These are phyloP conservation scores for Micractinium conductrix DNA, from an alignment of 139 green algal genomes.

Conservation along the genomic window DNA sequence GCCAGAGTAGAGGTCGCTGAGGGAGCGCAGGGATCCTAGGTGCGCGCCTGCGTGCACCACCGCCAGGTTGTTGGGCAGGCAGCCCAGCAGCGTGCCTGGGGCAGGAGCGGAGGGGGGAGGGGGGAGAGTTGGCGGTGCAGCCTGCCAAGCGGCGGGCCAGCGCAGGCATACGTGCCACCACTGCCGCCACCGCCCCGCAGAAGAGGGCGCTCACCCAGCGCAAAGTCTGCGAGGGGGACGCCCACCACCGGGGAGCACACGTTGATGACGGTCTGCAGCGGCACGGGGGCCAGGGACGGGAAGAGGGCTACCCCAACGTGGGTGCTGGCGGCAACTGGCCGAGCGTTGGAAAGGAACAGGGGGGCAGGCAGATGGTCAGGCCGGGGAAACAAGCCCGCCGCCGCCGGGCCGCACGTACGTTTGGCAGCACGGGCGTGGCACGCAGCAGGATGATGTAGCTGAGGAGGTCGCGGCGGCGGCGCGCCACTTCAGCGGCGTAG, in stretches of 20 bases:
- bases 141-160: background rate
- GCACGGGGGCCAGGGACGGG: too few relatives aligned
- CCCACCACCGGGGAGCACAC: constrained; percentile 76
- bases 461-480: constrained; percentile 58
- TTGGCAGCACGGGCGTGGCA: constrained; percentile 79
- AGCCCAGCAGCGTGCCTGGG: constrained; percentile 72
- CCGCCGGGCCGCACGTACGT: too few relatives aligned
- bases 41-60: constrained; percentile 60
- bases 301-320: too few relatives aligned
- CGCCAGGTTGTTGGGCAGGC: constrained; percentile 76
- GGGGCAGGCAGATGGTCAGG: too few relatives aligned
- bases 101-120: background rate
- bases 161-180: background rate
- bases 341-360: too few relatives aligned
- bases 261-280: constrained; percentile 76
- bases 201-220: constrained; percentile 41
- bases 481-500: constrained; percentile 61
- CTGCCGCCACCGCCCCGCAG: background rate
- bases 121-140: background rate
- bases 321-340: too few relatives aligned
- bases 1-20: constrained; percentile 55
- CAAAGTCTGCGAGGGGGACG: constrained; percentile 66
- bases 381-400: too few relatives aligned
- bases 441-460: constrained; percentile 85
- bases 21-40: constrained; percentile 55